Conservation (phyloP, 1,284 basidiomycete species). For the Austropuccinia psidii region DNA sequence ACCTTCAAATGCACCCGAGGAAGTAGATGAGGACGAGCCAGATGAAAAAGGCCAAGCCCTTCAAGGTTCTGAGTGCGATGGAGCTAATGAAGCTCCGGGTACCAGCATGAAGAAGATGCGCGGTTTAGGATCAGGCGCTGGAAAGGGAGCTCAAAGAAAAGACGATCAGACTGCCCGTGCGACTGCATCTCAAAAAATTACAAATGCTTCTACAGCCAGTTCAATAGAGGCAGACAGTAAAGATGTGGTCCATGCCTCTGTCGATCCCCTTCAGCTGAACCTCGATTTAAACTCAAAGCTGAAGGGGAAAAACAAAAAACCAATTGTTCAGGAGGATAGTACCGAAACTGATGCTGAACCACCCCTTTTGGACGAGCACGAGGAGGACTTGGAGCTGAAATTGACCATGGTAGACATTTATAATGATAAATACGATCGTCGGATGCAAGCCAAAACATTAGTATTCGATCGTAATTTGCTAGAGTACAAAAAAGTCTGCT, state of each 20-base stretch:
- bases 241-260: constrained; percentile 17
- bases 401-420: constrained; percentile 85
- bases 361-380: constrained; percentile 63
- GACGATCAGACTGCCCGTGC: constrained; percentile 36
- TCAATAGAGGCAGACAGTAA: background rate
- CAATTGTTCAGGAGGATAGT: constrained; percentile 52
- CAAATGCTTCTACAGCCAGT: background rate
- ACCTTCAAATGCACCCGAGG: constrained; percentile 59
- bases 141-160: constrained; percentile 40
- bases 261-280: background rate
- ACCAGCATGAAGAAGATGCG: constrained; percentile 42
- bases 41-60: background rate
- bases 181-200: background rate
- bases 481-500: constrained; percentile 79
- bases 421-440: constrained; percentile 79
- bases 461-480: constrained; percentile 87
- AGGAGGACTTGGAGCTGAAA: constrained; percentile 78
- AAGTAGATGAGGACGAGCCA: constrained; percentile 36
- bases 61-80: constrained; percentile 38
- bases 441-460: constrained; percentile 76
- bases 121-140: constrained; percentile 41
- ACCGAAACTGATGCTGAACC: constrained; percentile 57
- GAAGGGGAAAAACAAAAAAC: constrained; percentile 57
- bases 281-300: background rate
- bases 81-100: constrained; percentile 44